Evolutionary conservation across 2,329 filamentous ascomycete species (phyloP), one percentile per base, ranked within the genome.

Genomic region (Arthrobotrys sphaeroides): DNA sequence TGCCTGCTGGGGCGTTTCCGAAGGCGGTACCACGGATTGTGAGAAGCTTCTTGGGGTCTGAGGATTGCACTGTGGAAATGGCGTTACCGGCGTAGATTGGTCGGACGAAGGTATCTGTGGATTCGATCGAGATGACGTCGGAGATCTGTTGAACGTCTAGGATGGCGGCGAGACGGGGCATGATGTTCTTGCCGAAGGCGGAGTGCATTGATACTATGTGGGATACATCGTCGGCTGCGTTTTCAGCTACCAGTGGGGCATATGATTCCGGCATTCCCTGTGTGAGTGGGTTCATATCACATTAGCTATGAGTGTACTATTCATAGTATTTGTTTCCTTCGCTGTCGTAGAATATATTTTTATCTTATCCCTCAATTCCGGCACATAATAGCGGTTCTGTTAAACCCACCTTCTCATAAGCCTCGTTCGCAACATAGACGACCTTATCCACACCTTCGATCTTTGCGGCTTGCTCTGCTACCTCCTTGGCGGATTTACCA

Each of bases 21-120:
- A 99, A 99, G 0, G 95, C 91, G 2, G 95, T 98, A 78, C 93
- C 94, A 81, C 95, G 91, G 78, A 98, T 91, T 36, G 95, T 99
- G 80, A 99, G 88, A 64, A 98, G 82, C 84, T 98, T 99, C 82
- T 93, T 88, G 13, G 86, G 82, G 81, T 99, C 95, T 77, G 88
- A 88, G 1, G 93, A 97, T 83, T 98, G 92, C 73, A 99, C 94
- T 7, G 95, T 99, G 36, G 96, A 89, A 81, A 99, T 97, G 53
- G 94, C 95, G 82, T 99, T 99, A 66, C 95, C 95, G 70, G 95
- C 95, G 83, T 99, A 99, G 81, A 99, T 97, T 26, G 95, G 94
- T 69, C 95, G 91, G 66, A 97, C 91, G 81, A 99, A 99, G 10
- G 93, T 97, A 83, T 94, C 94, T 83, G 97, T 94, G 83, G 88